Evolutionary conservation across 345 rosid genomes (phyloP).

Genomic region (Ceriops zippeliana): DNA sequence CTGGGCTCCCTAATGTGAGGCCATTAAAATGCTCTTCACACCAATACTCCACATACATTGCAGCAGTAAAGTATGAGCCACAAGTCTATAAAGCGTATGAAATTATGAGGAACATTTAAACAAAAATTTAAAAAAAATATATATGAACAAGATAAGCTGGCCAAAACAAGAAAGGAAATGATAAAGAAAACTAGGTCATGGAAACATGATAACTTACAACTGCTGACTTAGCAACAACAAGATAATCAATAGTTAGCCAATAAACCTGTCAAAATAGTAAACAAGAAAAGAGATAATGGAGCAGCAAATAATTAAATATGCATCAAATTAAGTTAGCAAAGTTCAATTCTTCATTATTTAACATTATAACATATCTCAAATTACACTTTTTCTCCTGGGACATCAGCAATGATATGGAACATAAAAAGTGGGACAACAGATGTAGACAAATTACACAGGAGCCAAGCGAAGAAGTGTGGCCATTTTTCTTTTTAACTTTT

Average conservation of each 20-base stretch:
- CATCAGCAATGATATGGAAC: no score
- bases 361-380: no score
- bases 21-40: slow-evolving; percentile 77
- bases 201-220: slow-evolving; percentile 50
- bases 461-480: no score
- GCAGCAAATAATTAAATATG: not conserved
- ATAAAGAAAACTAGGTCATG: slow-evolving; percentile 3
- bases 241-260: slow-evolving; percentile 89
- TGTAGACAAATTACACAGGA: no score
- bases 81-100: slow-evolving; percentile 46
- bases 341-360: not conserved
- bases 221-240: slow-evolving; percentile 76
- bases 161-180: slow-evolving; percentile 5
- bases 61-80: slow-evolving; percentile 80
- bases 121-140: not conserved
- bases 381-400: no score
- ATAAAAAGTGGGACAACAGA: no score
- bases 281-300: slow-evolving; percentile 6
- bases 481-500: no score
- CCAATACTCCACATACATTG: slow-evolving; percentile 94
- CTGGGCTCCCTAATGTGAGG: slow-evolving; percentile 80
- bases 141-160: not conserved
- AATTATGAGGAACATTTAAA: not conserved
- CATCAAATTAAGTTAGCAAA: not conserved
- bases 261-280: slow-evolving; percentile 57